A percentile compares a stretch with the other conserved stretches of the same genome.
phyloP scores from a whole-genome alignment of 2,329 filamentous ascomycete species.

The Akanthomyces muscarius region DNA sequence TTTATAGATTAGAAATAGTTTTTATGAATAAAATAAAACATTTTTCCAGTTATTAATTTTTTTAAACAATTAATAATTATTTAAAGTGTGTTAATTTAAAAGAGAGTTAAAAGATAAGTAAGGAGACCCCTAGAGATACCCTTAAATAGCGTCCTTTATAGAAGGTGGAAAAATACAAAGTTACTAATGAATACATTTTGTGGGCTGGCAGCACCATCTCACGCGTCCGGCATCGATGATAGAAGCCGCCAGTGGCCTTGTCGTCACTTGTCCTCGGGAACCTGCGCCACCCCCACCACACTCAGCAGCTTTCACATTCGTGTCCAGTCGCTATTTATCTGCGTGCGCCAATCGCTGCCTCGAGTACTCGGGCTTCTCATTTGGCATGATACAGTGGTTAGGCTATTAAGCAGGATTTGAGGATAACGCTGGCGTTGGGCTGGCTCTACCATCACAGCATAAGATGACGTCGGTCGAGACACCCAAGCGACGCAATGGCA shows the following conservation, averaged over 20 bases:
- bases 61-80: no score
- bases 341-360: not conserved
- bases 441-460: slow-evolving; percentile 23
- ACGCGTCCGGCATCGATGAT: no score
- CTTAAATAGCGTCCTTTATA: no score
- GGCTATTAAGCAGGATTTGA: slow-evolving; percentile 16
- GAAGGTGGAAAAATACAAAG: no score
- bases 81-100: no score
- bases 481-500: slow-evolving; percentile 16
- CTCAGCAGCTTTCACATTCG: not conserved
- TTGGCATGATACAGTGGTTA: not conserved
- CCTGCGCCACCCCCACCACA: not conserved
- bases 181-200: no score
- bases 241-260: not conserved
- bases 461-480: slow-evolving; percentile 12
- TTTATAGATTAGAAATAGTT: no score
- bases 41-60: no score
- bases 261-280: not conserved
- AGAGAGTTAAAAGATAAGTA: no score
- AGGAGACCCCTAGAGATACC: no score
- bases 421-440: slow-evolving; percentile 19
- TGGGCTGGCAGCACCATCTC: no score
- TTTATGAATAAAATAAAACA: no score
- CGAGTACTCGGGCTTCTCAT: not conserved
- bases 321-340: not conserved